Percentiles rank a stretch among this genome's conserved stretches.
Conservation (phyloP, 352 stramenopile genomes). For the Pythium aristosporum region DNA sequence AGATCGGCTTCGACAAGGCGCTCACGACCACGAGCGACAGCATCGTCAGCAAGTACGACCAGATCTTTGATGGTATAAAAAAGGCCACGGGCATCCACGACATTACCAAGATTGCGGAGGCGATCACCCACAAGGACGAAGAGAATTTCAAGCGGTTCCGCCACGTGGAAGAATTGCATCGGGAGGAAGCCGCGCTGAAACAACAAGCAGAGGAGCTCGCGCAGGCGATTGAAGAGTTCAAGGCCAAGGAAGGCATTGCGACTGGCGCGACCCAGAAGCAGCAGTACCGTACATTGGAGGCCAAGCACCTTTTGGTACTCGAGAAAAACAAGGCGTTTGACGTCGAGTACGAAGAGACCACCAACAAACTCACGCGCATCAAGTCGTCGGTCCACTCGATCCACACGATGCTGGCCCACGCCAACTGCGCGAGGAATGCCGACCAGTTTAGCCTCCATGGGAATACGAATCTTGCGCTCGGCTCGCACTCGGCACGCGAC, state of each 20-base stretch:
- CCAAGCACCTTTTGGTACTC: slow-evolving; percentile 36
- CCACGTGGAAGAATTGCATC: slow-evolving; percentile 63
- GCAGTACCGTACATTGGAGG: slow-evolving; percentile 41
- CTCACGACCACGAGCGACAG: slow-evolving; percentile 45
- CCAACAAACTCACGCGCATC: slow-evolving; percentile 48
- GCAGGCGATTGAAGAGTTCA: slow-evolving; percentile 58
- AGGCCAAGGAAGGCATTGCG: slow-evolving; percentile 61
- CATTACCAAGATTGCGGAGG: slow-evolving; percentile 43
- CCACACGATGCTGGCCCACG: slow-evolving; percentile 63
- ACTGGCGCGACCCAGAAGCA: slow-evolving; percentile 59
- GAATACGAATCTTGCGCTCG: slow-evolving; percentile 26
- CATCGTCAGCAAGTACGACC: slow-evolving; percentile 57
- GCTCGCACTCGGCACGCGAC: slow-evolving; percentile 37
- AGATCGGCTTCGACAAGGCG: slow-evolving; percentile 70
- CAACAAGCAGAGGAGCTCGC: slow-evolving; percentile 49
- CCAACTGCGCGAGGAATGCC: slow-evolving; percentile 43
- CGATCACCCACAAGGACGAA: slow-evolving; percentile 60
- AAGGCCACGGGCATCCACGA: slow-evolving; percentile 54
- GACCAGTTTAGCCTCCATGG: slow-evolving; percentile 32
- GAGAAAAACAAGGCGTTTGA: slow-evolving; percentile 51
- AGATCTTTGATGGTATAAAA: slow-evolving; percentile 63
- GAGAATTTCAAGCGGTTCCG: slow-evolving; percentile 84
- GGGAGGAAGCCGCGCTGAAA: slow-evolving; percentile 53
- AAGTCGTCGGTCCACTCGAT: slow-evolving; percentile 77
- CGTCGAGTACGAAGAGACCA: slow-evolving; percentile 54